These are phyloP conservation scores for Cordyceps cicadae DNA, from an alignment of 2,329 filamentous ascomycete species.

Conservation along the genomic window DNA sequence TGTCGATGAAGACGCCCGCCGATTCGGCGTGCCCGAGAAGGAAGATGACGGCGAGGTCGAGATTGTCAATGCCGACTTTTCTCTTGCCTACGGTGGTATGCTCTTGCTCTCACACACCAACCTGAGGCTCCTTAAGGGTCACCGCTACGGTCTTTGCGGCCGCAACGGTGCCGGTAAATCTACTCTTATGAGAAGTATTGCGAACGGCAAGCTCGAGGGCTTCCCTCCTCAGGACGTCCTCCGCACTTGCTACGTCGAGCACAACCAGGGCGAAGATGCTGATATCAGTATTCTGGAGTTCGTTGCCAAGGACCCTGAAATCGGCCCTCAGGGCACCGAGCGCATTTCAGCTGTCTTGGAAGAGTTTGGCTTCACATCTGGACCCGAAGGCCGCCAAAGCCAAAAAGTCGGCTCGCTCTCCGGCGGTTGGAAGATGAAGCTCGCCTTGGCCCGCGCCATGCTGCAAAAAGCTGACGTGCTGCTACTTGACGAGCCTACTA, in stretches of 20 bases:
- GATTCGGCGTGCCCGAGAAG: constrained; percentile 74
- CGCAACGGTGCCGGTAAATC: constrained; percentile 97
- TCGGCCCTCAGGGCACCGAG: constrained; percentile 68
- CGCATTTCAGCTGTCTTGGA: constrained; percentile 76
- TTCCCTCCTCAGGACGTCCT: constrained; percentile 90
- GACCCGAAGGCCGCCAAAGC: constrained; percentile 79
- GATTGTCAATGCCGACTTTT: constrained; percentile 97
- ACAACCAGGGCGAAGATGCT: constrained; percentile 97
- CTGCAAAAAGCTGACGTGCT: constrained; percentile 94
- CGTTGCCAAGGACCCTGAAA: constrained; percentile 78
- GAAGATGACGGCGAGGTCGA: constrained; percentile 89
- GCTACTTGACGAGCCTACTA: constrained; percentile 95
- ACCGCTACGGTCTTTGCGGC: constrained; percentile 93
- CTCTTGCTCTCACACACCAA: constrained; percentile 93
- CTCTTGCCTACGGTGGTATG: constrained; percentile 95
- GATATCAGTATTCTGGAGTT: constrained; percentile 94
- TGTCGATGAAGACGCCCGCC: constrained; percentile 76
- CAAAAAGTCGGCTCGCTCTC: constrained; percentile 91
- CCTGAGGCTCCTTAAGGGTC: constrained; percentile 85
- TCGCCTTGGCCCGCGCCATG: constrained; percentile 93
- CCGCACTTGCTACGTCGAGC: constrained; percentile 95
- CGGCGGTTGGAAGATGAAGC: constrained; percentile 99
- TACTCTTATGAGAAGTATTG: constrained; percentile 96
- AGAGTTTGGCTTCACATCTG: constrained; percentile 89
- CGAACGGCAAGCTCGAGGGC: constrained; percentile 90